Conservation (phyloP, 2,329 filamentous ascomycete species). For the Pestalotiopsis sp. region DNA sequence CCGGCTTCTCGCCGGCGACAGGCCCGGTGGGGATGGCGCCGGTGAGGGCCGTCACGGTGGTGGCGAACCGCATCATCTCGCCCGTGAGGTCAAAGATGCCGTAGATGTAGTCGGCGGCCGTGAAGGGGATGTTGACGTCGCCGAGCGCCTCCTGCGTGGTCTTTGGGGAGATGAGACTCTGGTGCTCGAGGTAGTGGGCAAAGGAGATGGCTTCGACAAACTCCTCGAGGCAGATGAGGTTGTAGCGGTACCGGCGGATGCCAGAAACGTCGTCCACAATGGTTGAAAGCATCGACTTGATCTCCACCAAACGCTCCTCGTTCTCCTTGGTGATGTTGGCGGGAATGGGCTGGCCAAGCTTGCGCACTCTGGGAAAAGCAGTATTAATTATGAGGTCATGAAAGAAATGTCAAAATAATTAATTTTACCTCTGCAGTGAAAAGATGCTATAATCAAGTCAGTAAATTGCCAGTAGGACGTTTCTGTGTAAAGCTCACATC, state of each 20-base stretch:
- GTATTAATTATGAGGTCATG: conserved; percentile 1
- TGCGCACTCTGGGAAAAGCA: conserved; percentile 57
- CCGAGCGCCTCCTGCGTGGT: conserved; percentile 56
- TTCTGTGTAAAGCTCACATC: conserved; percentile 61
- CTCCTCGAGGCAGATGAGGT: conserved; percentile 88
- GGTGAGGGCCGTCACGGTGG: conserved; percentile 80
- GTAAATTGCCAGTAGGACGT: not conserved
- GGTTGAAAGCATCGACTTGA: conserved; percentile 66
- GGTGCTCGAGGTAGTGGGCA: conserved; percentile 79
- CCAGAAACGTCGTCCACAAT: conserved; percentile 75
- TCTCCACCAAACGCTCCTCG: conserved; percentile 68
- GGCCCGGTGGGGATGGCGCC: conserved; percentile 51
- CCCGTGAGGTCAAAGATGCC: conserved; percentile 93
- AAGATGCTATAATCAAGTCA: conserved; percentile 65
- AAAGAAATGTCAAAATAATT: not conserved
- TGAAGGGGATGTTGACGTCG: conserved; percentile 60
- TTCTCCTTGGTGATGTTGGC: conserved; percentile 71
- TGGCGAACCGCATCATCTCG: conserved; percentile 96
- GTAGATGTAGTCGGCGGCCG: conserved; percentile 83
- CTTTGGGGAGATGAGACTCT: conserved; percentile 70
- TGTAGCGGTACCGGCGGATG: conserved; percentile 82
- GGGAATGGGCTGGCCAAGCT: conserved; percentile 64
- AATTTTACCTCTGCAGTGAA: conserved; percentile 71
- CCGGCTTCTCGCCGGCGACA: conserved; percentile 19
- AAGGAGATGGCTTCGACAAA: conserved; percentile 92